Percentiles rank a stretch among this genome's conserved stretches.
Conservation (phyloP, 495 filamentous ascomycete genomes). For the Hypoxylon lienhwacheense region DNA sequence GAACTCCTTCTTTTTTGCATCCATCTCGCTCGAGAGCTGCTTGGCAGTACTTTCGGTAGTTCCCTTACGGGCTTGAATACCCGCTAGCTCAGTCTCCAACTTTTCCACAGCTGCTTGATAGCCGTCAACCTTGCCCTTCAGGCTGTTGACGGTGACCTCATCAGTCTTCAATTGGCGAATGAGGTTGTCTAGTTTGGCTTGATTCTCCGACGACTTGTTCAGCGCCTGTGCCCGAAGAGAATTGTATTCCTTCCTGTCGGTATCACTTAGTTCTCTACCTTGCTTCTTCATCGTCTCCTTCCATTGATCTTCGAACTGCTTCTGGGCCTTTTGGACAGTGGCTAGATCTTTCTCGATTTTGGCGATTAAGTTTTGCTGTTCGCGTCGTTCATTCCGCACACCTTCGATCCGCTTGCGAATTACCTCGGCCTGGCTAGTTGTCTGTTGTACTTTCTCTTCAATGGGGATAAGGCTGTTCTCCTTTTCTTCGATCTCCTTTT, state of each 20-base stretch:
- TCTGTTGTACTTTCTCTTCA: slow-evolving; percentile 89
- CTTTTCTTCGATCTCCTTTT: slow-evolving; percentile 84
- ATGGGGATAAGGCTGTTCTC: slow-evolving; percentile 85
- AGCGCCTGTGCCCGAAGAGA: slow-evolving; percentile 83
- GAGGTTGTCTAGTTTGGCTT: slow-evolving; percentile 80
- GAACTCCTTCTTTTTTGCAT: slow-evolving; percentile 85
- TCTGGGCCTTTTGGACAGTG: slow-evolving; percentile 86
- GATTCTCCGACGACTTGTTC: slow-evolving; percentile 77
- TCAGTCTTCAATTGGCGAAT: slow-evolving; percentile 85
- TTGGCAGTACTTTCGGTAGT: slow-evolving; percentile 62
- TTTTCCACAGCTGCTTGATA: slow-evolving; percentile 72
- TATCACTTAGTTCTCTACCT: slow-evolving; percentile 80
- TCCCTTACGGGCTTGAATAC: slow-evolving; percentile 67
- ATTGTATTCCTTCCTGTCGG: slow-evolving; percentile 88
- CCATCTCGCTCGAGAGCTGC: slow-evolving; percentile 73
- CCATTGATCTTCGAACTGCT: slow-evolving; percentile 86
- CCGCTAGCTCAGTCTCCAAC: slow-evolving; percentile 69
- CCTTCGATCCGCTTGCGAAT: slow-evolving; percentile 66
- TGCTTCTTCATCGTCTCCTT: slow-evolving; percentile 78
- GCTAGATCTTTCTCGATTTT: slow-evolving; percentile 76
- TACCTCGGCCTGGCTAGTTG: slow-evolving; percentile 66
- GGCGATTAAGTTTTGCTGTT: slow-evolving; percentile 64
- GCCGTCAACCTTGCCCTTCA: slow-evolving; percentile 82
- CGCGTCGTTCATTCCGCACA: slow-evolving; percentile 73
- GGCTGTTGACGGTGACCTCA: slow-evolving; percentile 79